Conservation (phyloP, 257 asterid species). For the Lantana camara region DNA sequence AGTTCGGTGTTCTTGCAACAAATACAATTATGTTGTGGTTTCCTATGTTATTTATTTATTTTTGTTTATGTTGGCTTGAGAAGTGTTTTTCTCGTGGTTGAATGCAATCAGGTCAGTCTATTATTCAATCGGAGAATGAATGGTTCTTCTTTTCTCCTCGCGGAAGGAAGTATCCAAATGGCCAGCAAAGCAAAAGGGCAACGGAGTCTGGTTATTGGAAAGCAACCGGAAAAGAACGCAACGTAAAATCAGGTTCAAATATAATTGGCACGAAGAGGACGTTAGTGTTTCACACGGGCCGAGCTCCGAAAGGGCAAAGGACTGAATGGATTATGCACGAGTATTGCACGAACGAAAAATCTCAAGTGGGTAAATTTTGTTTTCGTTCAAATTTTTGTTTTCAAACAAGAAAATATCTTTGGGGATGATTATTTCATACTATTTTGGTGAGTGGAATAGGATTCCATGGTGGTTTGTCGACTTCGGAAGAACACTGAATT, state of each 20-base stretch:
- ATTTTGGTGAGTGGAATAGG: slow-evolving; percentile 41
- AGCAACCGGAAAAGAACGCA: slow-evolving; percentile 87
- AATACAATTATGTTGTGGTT: no score
- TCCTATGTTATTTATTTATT: no score
- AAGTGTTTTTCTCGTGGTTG: slow-evolving; percentile 24
- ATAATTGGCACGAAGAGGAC: slow-evolving; percentile 84
- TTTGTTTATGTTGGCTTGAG: not conserved
- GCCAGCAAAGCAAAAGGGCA: slow-evolving; percentile 85
- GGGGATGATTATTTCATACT: not conserved
- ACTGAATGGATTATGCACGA: slow-evolving; percentile 98
- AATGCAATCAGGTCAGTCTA: slow-evolving; percentile 51
- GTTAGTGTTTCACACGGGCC: slow-evolving; percentile 80
- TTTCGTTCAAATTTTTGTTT: no score
- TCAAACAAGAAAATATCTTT: no score
- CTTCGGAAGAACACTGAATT: slow-evolving; percentile 73
- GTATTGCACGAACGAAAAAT: slow-evolving; percentile 54
- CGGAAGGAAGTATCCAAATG: slow-evolving; percentile 87
- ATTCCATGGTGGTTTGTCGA: slow-evolving; percentile 79
- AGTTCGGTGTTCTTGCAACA: not conserved
- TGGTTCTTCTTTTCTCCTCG: slow-evolving; percentile 94
- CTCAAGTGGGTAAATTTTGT: slow-evolving; percentile 45
- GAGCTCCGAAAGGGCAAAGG: slow-evolving; percentile 87
- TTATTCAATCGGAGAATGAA: slow-evolving; percentile 70
- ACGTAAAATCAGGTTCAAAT: slow-evolving; percentile 64
- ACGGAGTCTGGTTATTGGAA: slow-evolving; percentile 86